Evolutionary conservation across 2,329 filamentous ascomycete species (phyloP).

Genomic region (Fusarium floridanum): DNA sequence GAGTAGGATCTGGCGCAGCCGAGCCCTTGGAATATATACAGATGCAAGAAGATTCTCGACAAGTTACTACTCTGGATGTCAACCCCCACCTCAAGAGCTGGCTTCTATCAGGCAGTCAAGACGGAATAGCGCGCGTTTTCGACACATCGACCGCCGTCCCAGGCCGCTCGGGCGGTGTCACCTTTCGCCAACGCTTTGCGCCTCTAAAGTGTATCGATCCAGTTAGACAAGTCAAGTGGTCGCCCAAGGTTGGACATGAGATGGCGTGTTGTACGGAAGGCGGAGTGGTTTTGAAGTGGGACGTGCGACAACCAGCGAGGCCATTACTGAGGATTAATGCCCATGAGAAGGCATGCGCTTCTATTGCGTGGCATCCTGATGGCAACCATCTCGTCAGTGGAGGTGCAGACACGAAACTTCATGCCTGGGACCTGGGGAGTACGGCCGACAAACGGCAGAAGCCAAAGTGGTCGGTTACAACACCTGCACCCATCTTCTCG

Average conservation of each 20-base stretch:
- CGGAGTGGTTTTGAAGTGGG: constrained; percentile 74
- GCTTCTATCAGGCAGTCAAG: constrained; percentile 73
- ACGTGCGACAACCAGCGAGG: constrained; percentile 66
- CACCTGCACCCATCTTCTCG: constrained; percentile 70
- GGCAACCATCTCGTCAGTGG: constrained; percentile 75
- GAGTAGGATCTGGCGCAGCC: constrained; percentile 58
- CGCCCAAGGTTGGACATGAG: constrained; percentile 69
- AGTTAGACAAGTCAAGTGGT: constrained; percentile 75
- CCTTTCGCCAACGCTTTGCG: constrained; percentile 62
- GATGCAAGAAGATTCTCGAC: constrained; percentile 71
- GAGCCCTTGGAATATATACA: constrained; percentile 68
- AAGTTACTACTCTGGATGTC: constrained; percentile 73
- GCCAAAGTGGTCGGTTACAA: constrained; percentile 71
- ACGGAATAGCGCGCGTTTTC: constrained; percentile 72
- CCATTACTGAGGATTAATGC: constrained; percentile 71
- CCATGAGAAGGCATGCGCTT: constrained; percentile 70
- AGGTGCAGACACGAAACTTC: constrained; percentile 71
- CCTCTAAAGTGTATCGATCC: constrained; percentile 55
- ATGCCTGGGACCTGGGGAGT: constrained; percentile 74
- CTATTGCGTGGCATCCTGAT: constrained; percentile 77
- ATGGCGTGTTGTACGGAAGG: constrained; percentile 75
- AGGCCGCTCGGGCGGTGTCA: constrained; percentile 63
- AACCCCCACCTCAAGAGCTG: constrained; percentile 70
- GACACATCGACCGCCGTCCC: constrained; percentile 65
- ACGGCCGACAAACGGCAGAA: constrained; percentile 74